phyloP scores from a whole-genome alignment of 2,329 filamentous ascomycete species.

The Venturiaceae sp. region DNA sequence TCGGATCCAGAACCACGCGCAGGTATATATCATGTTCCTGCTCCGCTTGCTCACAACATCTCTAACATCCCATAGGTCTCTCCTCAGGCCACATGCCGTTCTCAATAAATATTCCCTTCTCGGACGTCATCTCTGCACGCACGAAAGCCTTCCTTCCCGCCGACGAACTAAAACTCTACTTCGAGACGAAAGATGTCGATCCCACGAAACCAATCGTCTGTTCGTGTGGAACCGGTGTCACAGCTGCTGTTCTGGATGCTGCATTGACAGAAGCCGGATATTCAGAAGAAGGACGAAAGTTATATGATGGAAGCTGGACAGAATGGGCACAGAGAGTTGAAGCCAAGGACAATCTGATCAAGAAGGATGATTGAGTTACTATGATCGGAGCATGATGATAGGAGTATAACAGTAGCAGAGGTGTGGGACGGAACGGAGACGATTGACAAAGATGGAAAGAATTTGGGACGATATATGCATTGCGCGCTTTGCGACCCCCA shows the following conservation, averaged over 20 bases:
- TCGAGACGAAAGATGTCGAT: slow-evolving; percentile 72
- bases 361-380: slow-evolving; percentile 28
- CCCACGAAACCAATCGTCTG: slow-evolving; percentile 72
- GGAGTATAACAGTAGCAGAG: not conserved
- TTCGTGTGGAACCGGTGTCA: slow-evolving; percentile 89
- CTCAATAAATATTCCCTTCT: slow-evolving; percentile 73
- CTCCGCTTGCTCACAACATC: not conserved
- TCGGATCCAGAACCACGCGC: slow-evolving; percentile 77
- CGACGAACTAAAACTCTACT: slow-evolving; percentile 63
- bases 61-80: slow-evolving; percentile 33
- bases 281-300: slow-evolving; percentile 56
- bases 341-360: slow-evolving; percentile 52
- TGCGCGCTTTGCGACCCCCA: not conserved
- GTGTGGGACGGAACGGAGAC: not conserved
- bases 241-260: slow-evolving; percentile 81
- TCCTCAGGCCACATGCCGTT: slow-evolving; percentile 88
- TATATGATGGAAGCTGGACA: slow-evolving; percentile 99
- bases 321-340: slow-evolving; percentile 63
- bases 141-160: slow-evolving; percentile 71
- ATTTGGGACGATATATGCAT: not conserved
- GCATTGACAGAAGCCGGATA: slow-evolving; percentile 72
- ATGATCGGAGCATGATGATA: not conserved
- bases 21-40: slow-evolving; percentile 36
- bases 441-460: not conserved
- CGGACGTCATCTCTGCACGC: slow-evolving; percentile 67